Conservation (phyloP, 1,139 yeast genomes). For the Debaryomyces psychrophilus region DNA sequence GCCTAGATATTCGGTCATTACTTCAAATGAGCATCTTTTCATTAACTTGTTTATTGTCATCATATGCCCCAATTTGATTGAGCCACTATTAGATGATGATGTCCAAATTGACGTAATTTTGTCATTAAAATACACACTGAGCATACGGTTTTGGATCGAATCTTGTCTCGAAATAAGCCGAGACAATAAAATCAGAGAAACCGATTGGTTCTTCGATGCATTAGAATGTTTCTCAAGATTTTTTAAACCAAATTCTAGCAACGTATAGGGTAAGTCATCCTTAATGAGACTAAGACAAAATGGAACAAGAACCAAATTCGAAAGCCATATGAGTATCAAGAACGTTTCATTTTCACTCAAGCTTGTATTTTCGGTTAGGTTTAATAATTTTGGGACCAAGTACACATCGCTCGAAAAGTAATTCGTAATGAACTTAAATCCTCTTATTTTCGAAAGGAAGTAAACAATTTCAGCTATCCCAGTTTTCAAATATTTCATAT, state of each 20-base stretch:
- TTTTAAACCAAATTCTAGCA: constrained; percentile 37
- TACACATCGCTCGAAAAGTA: constrained; percentile 64
- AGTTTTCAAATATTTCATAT: constrained; percentile 5
- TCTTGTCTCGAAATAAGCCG: constrained; percentile 42
- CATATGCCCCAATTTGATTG: constrained; percentile 37
- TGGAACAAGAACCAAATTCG: constrained; percentile 70
- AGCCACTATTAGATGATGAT: constrained; percentile 16
- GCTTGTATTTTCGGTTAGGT: constrained; percentile 17
- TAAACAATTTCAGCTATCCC: constrained; percentile 48
- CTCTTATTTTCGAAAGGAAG: constrained; percentile 64
- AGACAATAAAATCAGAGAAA: constrained; percentile 41
- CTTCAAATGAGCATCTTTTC: constrained; percentile 25
- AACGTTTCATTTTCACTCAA: constrained; percentile 59
- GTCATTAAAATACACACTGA: constrained; percentile 24
- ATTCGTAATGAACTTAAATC: constrained; percentile 59
- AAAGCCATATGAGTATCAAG: constrained; percentile 71
- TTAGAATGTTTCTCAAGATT: constrained; percentile 29
- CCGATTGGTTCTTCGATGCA: constrained; percentile 35
- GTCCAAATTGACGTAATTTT: constrained; percentile 22
- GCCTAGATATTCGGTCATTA: constrained; percentile 16
- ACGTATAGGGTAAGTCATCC: constrained; percentile 30
- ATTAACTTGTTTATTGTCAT: constrained; percentile 42
- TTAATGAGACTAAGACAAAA: constrained; percentile 56
- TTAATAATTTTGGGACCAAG: constrained; percentile 43
- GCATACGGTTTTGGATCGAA: constrained; percentile 15